Evolutionary conservation across 2,329 filamentous ascomycete genomes (phyloP).

Genomic region (Pseudogymnoascus sp.): DNA sequence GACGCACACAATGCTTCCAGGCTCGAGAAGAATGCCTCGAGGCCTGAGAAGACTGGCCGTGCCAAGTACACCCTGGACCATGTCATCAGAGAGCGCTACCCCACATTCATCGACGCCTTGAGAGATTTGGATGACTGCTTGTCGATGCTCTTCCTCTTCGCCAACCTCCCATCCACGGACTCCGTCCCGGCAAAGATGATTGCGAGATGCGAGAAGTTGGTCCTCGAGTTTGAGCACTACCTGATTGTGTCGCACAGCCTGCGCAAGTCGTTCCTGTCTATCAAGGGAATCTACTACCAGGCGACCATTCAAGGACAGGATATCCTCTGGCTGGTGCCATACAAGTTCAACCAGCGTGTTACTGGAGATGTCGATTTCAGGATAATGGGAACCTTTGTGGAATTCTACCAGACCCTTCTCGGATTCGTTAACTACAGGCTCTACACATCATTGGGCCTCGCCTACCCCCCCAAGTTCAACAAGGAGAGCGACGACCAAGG

Average conservation of each 20-base stretch:
- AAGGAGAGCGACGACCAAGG: slow-evolving; percentile 77
- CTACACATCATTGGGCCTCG: slow-evolving; percentile 82
- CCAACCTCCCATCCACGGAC: slow-evolving; percentile 83
- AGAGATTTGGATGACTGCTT: slow-evolving; percentile 93
- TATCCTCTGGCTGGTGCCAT: slow-evolving; percentile 92
- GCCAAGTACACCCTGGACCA: slow-evolving; percentile 89
- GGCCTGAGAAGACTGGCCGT: slow-evolving; percentile 84
- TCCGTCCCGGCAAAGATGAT: slow-evolving; percentile 93
- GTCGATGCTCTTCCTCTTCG: slow-evolving; percentile 95
- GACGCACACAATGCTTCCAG: slow-evolving; percentile 83
- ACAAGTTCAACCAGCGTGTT: slow-evolving; percentile 93
- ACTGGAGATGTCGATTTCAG: slow-evolving; percentile 94
- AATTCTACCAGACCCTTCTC: slow-evolving; percentile 95
- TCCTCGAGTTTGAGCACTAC: slow-evolving; percentile 96
- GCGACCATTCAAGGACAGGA: slow-evolving; percentile 96
- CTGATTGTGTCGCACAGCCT: slow-evolving; percentile 85
- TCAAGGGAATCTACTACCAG: slow-evolving; percentile 99
- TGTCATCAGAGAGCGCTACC: slow-evolving; percentile 95
- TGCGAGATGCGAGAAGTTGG: slow-evolving; percentile 84
- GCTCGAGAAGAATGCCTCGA: slow-evolving; percentile 75
- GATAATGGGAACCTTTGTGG: slow-evolving; percentile 98
- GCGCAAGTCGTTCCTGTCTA: slow-evolving; percentile 92
- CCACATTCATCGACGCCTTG: slow-evolving; percentile 89
- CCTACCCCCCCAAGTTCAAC: slow-evolving; percentile 95
- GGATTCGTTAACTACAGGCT: slow-evolving; percentile 94